Evolutionary conservation across 2,329 filamentous ascomycete genomes (phyloP), one percentile per base, ranked within the genome.

Genomic region (Pyrenophora teres): DNA sequence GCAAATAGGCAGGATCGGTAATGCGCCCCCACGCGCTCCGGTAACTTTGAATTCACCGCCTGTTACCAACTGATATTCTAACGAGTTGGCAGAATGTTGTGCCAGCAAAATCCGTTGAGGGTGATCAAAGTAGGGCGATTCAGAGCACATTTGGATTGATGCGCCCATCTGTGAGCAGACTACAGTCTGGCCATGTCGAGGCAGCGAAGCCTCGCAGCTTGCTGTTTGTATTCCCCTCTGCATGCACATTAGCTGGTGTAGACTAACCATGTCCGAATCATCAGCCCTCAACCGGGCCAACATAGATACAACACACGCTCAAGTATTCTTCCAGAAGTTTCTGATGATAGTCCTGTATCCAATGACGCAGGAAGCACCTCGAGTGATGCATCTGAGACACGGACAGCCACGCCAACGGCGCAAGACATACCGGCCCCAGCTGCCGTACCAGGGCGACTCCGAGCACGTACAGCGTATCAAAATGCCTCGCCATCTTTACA

Each of bases 381-480:
- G 15, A 40, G 15, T 31, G 31, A 41, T n/a, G 25, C 39, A 19
- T 38, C 23, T 16, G 15, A 35, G 27, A 25, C 31, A 19, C 30
- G 43, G 23, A 50, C 39, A 15, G 21, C 40, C 37, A 31, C 25
- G 42, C 13, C 38, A 21, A 10, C 42, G 15, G 40, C 38, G 3
- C 40, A 40, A 45, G 48, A 44, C 23, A 23, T 21, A 16, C 42
- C 32, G 43, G 16, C 32, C 18, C 45, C 55, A 16, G 45, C 27
- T 15, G 25, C 47, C 21, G 47, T 36, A 12, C 12, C 50, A 7
- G 56, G 48, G 23, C 65, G 67, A 15, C 61, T 62, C 31, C 60
- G 69, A 49, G 69, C 67, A 54, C 64, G 62, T 40, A 70, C 70
- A 9, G 52, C 67, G 45, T 71, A 72, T 46, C 69, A 71, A 42